Percentiles rank a stretch among this genome's conserved stretches.
Evolutionary conservation across 805 yeast species (phyloP).

Genomic region (Kluyveromyces siamensis): DNA sequence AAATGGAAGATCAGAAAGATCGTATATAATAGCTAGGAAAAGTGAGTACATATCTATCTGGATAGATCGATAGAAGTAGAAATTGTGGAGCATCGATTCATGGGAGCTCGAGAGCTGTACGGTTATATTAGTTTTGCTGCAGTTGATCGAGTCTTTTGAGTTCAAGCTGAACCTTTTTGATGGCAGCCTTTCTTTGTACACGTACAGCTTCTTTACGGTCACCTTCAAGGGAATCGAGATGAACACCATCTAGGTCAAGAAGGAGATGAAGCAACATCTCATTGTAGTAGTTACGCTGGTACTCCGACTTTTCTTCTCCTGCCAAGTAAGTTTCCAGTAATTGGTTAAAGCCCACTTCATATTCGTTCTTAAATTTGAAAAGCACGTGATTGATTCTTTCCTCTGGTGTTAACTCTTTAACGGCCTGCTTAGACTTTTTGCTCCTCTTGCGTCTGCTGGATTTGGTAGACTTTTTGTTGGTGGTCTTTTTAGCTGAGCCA

Average conservation of each 20-base stretch:
- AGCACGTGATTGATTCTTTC: conserved; percentile 20
- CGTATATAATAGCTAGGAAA: too few species aligned
- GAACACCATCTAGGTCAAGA: conserved; percentile 59
- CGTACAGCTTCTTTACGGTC: conserved; percentile 42
- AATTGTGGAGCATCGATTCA: too few species aligned
- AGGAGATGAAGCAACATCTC: conserved; percentile 61
- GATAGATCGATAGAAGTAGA: too few species aligned
- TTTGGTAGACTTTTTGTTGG: conserved; percentile 3
- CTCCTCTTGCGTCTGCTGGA: conserved; percentile 5
- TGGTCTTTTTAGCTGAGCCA: background rate
- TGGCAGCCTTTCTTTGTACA: conserved; percentile 47
- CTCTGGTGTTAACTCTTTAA: conserved; percentile 17
- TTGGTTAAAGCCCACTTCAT: conserved; percentile 14
- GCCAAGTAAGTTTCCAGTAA: conserved; percentile 15
- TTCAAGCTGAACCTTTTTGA: conserved; percentile 51
- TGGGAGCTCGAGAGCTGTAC: too few species aligned
- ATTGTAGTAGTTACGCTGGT: conserved; percentile 49
- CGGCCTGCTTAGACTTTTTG: conserved; percentile 4
- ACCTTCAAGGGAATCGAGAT: conserved; percentile 30
- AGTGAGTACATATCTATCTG: too few species aligned
- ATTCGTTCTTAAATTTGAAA: conserved; percentile 19
- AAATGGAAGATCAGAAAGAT: too few species aligned
- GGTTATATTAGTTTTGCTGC: background rate
- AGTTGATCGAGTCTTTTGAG: conserved; percentile 43
- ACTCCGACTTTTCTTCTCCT: conserved; percentile 24